These are phyloP conservation scores for Abelmoschus esculentus DNA, from an alignment of 345 rosid genomes.

Conservation along the genomic window DNA sequence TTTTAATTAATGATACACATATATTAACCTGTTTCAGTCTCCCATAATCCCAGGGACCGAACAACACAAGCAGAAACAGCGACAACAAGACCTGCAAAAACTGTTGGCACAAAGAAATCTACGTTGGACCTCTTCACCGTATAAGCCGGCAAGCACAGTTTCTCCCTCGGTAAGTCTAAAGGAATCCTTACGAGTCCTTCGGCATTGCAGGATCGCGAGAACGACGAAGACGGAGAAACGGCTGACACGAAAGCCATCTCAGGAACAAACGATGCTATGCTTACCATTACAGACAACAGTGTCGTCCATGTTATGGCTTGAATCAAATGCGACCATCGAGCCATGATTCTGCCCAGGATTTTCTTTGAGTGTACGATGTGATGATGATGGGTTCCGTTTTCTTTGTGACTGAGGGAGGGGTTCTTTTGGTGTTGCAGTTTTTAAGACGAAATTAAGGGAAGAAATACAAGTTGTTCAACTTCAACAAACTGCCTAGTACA, in stretches of 20 bases:
- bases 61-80: constrained; percentile 29
- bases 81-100: constrained; percentile 31
- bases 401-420: not conserved
- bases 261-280: constrained; percentile 23
- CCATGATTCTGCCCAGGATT: not conserved
- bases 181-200: constrained; percentile 26
- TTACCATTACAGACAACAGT: constrained; percentile 22
- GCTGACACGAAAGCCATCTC: constrained; percentile 34
- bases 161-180: constrained; percentile 24
- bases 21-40: not conserved
- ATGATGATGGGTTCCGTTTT: not conserved
- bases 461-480: not conserved
- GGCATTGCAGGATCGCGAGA: constrained; percentile 16
- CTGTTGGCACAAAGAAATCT: constrained; percentile 34
- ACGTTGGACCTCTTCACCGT: constrained; percentile 24
- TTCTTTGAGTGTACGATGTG: not conserved
- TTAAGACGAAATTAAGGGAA: not conserved
- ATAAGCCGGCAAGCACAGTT: constrained; percentile 24
- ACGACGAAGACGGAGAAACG: constrained; percentile 22
- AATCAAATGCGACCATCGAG: constrained; percentile 9
- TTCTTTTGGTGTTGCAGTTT: constrained; percentile 3
- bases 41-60: constrained; percentile 28
- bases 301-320: constrained; percentile 26
- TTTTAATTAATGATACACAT: not conserved
- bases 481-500: not conserved